These are phyloP conservation scores for Alternaria solani DNA, from an alignment of 2,329 filamentous ascomycete species.

Conservation along the genomic window DNA sequence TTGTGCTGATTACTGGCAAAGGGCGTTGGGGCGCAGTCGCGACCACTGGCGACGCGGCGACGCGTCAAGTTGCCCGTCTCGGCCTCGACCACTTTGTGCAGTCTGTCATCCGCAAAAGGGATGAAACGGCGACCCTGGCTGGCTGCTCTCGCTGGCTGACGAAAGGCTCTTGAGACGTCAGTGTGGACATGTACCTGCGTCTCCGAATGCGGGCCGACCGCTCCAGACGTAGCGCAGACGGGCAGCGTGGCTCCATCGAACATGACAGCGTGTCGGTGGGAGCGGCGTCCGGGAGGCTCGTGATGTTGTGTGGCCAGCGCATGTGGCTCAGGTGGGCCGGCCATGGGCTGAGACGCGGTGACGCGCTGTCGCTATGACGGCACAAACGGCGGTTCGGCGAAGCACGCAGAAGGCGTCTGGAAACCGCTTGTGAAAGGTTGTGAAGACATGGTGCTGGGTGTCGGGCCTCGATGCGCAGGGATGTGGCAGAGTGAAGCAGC, in stretches of 20 bases:
- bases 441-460: constrained; percentile 32
- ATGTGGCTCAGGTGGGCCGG: constrained; percentile 29
- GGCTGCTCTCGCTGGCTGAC: constrained; percentile 27
- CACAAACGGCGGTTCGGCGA: constrained; percentile 23
- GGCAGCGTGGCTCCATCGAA: constrained; percentile 28
- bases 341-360: constrained; percentile 24
- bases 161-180: constrained; percentile 19
- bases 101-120: constrained; percentile 22
- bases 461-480: constrained; percentile 21
- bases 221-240: not conserved
- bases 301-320: constrained; percentile 33
- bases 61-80: constrained; percentile 23
- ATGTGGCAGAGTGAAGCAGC: constrained; percentile 37
- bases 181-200: constrained; percentile 41
- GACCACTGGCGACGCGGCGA: constrained; percentile 13
- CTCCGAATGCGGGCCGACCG: constrained; percentile 15
- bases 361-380: constrained; percentile 28
- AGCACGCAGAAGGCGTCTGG: constrained; percentile 35
- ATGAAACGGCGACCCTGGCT: constrained; percentile 30
- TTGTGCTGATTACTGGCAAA: constrained; percentile 3
- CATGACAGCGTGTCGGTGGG: constrained; percentile 33
- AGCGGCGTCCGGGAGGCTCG: constrained; percentile 27
- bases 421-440: constrained; percentile 17
- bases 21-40: constrained; percentile 30
- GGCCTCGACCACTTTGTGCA: constrained; percentile 9